Evolutionary conservation across 495 filamentous ascomycete species (phyloP), one percentile per base, ranked within the genome.

Genomic region (Pyronema domesticum): DNA sequence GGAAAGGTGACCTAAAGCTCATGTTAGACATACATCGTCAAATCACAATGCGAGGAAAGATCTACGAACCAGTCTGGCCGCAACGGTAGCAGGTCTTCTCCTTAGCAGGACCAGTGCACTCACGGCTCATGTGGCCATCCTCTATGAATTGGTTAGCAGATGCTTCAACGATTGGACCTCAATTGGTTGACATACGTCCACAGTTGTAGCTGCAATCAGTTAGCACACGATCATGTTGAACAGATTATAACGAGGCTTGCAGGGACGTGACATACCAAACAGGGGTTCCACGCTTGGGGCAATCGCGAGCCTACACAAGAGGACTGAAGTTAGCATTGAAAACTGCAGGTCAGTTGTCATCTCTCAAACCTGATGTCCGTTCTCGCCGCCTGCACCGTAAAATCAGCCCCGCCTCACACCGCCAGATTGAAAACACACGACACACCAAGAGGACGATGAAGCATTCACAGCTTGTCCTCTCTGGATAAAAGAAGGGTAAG

Each of bases 81-180:
- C 89, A 96, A 58, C 85, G 81, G 75, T 96, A 98, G 80, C 91
- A 98, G 37, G 84, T 80, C 74, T 94, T 94, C 72, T 94, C 88
- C 77, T 94, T 95, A 45, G 80, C 78, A 39, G 86, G 82, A 62
- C 80, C 77, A 55, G 83, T 81, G 74, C 91, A 98, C 64, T 98
- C 91, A 69, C 93, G 88, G 76, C 83, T 89, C 69, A 96, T 81
- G 68, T 96, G 91, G 55, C 91, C 91, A 71, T 86, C 80, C 67
- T 78, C 77, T 79, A 58, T 42, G 51, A 46, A 52, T 54, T 33
- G 19, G 35, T 34, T 51, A 60, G 48, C 13, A 51, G 51, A 34
- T 44, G 53, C 55, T 17, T 45, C 11, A 42, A 34, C 50, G 48
- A 53, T 51, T 18, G 48, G 13, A 34, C 17, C 13, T 18, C 13